Base-by-base conservation (phyloP, 805 yeast species). In the Zygosaccharomyces pseudorouxii region DNA sequence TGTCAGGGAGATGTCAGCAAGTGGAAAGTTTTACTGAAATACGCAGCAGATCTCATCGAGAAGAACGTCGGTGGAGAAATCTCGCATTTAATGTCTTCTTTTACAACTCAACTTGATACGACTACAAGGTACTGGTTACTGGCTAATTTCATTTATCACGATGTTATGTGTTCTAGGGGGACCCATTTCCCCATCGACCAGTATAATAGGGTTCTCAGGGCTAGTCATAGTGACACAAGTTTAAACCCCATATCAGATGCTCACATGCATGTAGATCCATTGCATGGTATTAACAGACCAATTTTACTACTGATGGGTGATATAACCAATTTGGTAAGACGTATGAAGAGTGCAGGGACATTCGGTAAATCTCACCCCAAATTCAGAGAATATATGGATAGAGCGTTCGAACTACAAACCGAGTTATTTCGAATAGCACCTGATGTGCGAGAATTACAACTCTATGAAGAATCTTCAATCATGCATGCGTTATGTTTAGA, bases 131-230 rank as follows among this genome's bases (percentile, higher is more conserved):
- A 82, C 52, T 86, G 90, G 84, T 70, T 86, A 45, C 78, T 84
- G 18, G 79, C 88, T 7, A 86, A 82, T 64, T 87, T 84, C 67
- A 88, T 89, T 1, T 87, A 86, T 61, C 93, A 86, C 63, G 95
- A 86, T 61, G 75, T 87, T 28, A 71, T 84, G 53, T 79, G 90
- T 46, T 78, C 80, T 35, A 68, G 86, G 38, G 83, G 84, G 1
- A 76, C 88, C 1, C 82, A 83, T 55, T 85, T 87, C 62, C 76
- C 83, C 0, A 68, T 79, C 19, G 71, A 73, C 18, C 82, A 81
- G 39, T 86, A 86, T 64, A 78, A 80, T 36, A 65, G 70, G 19
- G 72, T 82, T 50, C 73, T 83, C 64, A 55, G 49, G n/a, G n/a
- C n/a, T 27, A 50, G 49, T 23, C 49, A 45, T 28, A 18, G 28